phyloP scores from a whole-genome alignment of 148 eudicot species.

The Chenopodium quinoa region DNA sequence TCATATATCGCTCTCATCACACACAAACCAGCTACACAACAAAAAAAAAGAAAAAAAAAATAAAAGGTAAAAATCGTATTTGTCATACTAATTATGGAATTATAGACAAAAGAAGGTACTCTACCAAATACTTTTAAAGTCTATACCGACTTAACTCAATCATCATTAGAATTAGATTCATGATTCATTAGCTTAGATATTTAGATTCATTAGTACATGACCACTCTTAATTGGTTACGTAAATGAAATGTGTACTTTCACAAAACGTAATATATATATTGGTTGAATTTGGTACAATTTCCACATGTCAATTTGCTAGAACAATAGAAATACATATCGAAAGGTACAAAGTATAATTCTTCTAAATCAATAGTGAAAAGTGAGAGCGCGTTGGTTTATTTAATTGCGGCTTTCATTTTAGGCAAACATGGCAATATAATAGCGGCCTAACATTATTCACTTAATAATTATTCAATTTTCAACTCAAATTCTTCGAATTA shows the following conservation, averaged over 20 bases:
- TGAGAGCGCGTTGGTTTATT: neutral
- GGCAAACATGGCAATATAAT: neutral
- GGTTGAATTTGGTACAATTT: neutral
- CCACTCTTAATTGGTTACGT: neutral
- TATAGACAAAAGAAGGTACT: no score
- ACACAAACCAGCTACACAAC: no score
- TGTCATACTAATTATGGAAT: no score
- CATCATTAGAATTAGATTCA: no score
- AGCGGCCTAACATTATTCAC: neutral
- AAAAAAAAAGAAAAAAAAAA: no score
- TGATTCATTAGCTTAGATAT: no score
- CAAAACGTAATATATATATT: neutral
- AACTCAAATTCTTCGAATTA: neutral
- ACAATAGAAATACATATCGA: neutral
- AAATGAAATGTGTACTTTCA: neutral
- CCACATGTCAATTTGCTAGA: no score
- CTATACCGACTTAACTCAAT: neutral
- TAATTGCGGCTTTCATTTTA: slow-evolving; percentile 16
- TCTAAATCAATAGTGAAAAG: neutral
- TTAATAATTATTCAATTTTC: no score
- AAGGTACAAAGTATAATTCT: neutral
- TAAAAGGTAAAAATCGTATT: no score
- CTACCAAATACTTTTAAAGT: no score
- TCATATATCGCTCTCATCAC: no score
- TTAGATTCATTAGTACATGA: no score